phyloP scores from a whole-genome alignment of 495 filamentous ascomycete species.

The Neurospora tetrasperma region DNA sequence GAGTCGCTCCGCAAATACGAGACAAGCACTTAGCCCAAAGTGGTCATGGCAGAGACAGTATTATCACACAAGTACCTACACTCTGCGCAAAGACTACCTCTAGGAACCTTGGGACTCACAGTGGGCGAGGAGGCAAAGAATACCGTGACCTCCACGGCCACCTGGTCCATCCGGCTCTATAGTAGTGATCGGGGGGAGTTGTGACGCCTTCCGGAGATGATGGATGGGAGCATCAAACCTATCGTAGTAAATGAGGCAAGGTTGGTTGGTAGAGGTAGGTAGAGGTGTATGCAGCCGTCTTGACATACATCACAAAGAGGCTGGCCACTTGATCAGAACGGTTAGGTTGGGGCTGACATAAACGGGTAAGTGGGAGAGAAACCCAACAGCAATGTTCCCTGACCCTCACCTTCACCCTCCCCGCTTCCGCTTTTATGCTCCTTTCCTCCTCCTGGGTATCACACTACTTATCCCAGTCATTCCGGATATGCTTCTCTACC shows the following conservation, averaged over 20 bases:
- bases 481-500: background rate
- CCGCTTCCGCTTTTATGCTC: background rate
- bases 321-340: background rate
- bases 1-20: background rate
- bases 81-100: background rate
- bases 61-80: background rate
- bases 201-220: background rate
- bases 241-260: background rate
- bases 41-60: background rate
- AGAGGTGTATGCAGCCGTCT: background rate
- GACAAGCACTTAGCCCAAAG: background rate
- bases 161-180: background rate
- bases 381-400: background rate
- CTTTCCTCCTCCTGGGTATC: background rate
- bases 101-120: background rate
- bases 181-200: background rate
- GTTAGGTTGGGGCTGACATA: background rate
- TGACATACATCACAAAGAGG: background rate
- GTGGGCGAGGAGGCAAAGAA: background rate
- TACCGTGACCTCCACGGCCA: background rate
- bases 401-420: background rate
- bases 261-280: background rate
- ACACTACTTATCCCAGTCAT: background rate
- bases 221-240: background rate
- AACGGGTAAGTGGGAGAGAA: background rate